Conservation (phyloP, 345 rosid species). For the Populus deltoides region DNA sequence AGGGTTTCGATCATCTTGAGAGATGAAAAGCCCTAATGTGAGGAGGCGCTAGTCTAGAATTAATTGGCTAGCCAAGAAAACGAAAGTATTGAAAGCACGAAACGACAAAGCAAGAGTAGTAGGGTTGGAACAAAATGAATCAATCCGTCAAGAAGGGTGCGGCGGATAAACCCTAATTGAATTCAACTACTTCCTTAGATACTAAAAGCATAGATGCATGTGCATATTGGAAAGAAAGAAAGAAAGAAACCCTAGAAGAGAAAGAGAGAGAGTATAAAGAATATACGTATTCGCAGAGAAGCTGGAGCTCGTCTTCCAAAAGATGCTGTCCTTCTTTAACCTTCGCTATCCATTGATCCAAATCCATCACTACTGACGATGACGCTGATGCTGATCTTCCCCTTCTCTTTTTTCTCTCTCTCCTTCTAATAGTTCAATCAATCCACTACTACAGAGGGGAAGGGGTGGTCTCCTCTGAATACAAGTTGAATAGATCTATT, state of each 20-base stretch:
- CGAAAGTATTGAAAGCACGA: not conserved
- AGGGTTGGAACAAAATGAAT: not conserved
- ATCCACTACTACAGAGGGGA: not conserved
- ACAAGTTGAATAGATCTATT: not conserved
- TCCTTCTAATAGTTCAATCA: not conserved
- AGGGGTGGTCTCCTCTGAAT: not conserved
- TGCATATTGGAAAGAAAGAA: not conserved
- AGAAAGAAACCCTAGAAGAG: not conserved
- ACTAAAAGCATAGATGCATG: not conserved
- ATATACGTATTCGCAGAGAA: conserved; percentile 90
- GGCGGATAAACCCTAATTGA: not conserved
- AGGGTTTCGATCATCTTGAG: too few species aligned
- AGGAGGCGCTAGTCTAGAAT: too few species aligned
- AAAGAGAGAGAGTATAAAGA: not conserved
- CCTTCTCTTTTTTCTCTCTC: not conserved
- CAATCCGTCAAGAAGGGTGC: not conserved
- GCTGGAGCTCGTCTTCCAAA: conserved; percentile 93
- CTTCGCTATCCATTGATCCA: conserved; percentile 96
- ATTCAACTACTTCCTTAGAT: not conserved
- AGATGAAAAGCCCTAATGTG: too few species aligned
- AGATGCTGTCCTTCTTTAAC: conserved; percentile 96
- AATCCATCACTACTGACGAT: conserved; percentile 62
- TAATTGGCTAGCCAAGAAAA: not conserved
- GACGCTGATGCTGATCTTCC: not conserved
- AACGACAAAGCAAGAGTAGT: not conserved